Base-by-base conservation (phyloP, 164 flowering plant genomes). In the Liriodendron chinense region DNA sequence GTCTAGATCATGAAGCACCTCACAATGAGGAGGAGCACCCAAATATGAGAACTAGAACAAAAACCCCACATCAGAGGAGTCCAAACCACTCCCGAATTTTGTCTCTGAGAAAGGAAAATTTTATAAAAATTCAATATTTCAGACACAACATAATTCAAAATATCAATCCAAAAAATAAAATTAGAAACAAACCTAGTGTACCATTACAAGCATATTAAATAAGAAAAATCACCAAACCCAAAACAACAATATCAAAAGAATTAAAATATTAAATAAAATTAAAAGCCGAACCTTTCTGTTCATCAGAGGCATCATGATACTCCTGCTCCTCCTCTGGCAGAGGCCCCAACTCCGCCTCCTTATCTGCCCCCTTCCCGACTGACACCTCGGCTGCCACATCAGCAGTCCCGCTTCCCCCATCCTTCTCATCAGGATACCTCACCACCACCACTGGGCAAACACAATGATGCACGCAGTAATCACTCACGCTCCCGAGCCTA, bases 401-500 rank as follows among this genome's bases (percentile, higher is more conserved):
- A 16, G 64, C 75, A 18, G 13, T 74, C 10, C 49, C 75, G 3
- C 7, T 82, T 18, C 68, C 75, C 0, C 78, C 79, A 3, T 86
- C 87, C 68, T 80, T 77, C 18, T 86, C 92, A 2, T 87, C 91
- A 7, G 91, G 87, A 74, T 71, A 84, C 67, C 95, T 74, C 21
- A 92, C 94, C 7, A 92, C 97, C 2, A 92, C 92, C n/a, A 92
- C 97, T 0, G 97, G 97, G 79, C 95, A 91, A 23, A 91, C 81
- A 53, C 97, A 91, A 72, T 92, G 92, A 26, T 86, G 94, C 10
- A 91, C 97, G 70, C 97, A 92, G 73, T 92, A 91, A 76, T 92
- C 97, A 68, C 94, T 92, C 1, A 92, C 94, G 65, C 91, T 89
- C 13, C 97, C 97, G 4, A 91, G 85, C 78, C 93, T 65, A 10